Evolutionary conservation across 345 rosid species (phyloP).

Genomic region (Eucalyptus sideroxylon): DNA sequence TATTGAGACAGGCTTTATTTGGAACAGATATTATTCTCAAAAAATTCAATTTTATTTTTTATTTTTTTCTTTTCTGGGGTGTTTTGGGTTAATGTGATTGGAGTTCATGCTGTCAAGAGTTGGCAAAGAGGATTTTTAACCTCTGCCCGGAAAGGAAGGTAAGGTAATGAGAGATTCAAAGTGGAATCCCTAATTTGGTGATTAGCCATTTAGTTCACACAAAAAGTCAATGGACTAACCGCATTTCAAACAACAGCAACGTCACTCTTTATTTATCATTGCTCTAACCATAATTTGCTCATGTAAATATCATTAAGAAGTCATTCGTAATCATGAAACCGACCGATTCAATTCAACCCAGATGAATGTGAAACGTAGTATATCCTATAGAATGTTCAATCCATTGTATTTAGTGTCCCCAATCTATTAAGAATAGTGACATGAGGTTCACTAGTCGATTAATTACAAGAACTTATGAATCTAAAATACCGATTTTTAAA

Average conservation of each 20-base stretch:
- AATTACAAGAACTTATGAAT: neutral
- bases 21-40: neutral
- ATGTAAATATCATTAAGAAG: rapidly evolving
- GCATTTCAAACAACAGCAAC: neutral
- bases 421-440: neutral
- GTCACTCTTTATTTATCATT: neutral
- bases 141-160: neutral
- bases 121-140: neutral
- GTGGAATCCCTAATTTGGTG: neutral
- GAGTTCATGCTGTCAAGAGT: neutral
- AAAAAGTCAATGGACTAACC: neutral
- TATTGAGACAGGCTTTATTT: neutral
- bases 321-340: neutral
- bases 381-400: rapidly evolving
- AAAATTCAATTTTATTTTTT: too few species aligned
- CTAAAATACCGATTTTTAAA: neutral
- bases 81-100: neutral
- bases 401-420: too few species aligned
- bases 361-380: rapidly evolving
- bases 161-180: neutral
- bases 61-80: neutral
- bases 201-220: neutral
- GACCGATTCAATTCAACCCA: neutral
- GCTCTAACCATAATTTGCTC: neutral
- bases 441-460: neutral